These are phyloP conservation scores for Chlamydomonas eustigma DNA, from an alignment of 139 green algal genomes.

Conservation along the genomic window DNA sequence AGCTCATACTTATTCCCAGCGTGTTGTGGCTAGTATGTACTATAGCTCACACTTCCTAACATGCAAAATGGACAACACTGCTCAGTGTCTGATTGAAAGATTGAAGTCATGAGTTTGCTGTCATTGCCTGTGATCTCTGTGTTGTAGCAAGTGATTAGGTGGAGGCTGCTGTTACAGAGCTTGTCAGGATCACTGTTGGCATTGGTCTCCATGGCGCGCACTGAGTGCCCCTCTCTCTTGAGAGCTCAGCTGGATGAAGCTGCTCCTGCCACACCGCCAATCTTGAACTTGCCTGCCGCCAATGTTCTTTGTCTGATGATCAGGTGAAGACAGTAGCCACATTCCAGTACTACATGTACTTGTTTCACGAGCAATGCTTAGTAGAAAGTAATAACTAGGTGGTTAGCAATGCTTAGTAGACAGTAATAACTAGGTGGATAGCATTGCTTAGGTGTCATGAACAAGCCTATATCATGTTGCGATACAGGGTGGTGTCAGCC, in stretches of 20 bases:
- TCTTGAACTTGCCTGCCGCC: conserved; percentile 24
- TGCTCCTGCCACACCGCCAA: conserved; percentile 5
- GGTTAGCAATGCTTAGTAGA: too few species aligned
- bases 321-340: too few species aligned
- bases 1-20: too few species aligned
- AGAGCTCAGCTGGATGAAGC: conserved; percentile 8
- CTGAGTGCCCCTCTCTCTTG: conserved; percentile 20
- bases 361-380: too few species aligned
- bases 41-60: too few species aligned
- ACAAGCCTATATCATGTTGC: too few species aligned
- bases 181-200: conserved; percentile 17
- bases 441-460: too few species aligned
- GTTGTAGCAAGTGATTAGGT: conserved; percentile 1
- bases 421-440: too few species aligned
- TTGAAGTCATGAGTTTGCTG: neutral
- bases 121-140: neutral
- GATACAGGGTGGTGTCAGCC: conserved; percentile 14
- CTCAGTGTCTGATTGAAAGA: neutral
- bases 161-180: conserved; percentile 23
- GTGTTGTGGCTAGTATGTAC: too few species aligned
- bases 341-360: too few species aligned
- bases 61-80: too few species aligned
- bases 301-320: conserved; percentile 12
- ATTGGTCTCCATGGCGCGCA: conserved; percentile 25
- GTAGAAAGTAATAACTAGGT: too few species aligned